Evolutionary conservation across 768 basidiomycete species (phyloP), one percentile per base, ranked within the genome.

Genomic region (Pulveroboletus sp.): DNA sequence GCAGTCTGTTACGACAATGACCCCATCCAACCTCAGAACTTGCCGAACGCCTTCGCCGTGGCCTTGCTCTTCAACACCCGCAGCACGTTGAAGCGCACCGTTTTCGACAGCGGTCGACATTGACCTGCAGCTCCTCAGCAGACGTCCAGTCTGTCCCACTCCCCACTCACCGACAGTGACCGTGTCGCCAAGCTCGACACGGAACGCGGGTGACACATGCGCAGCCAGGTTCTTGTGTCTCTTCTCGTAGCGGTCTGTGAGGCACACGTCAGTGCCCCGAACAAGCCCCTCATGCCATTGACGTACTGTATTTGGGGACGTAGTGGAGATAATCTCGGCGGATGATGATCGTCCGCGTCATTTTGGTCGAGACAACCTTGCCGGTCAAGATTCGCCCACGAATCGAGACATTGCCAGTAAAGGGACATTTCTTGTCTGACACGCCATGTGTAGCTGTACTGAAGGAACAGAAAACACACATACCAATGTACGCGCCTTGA

Each of bases 361-460:
- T 98, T 81, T 99, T 99, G 41, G 94, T 96, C 46, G 95, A 98
- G 54, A 97, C 78, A 55, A 99, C 95, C 71, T 91, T 91, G 71
- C 96, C 96, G 43, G 93, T 95, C 56, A 99, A 77, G 75, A 99
- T 99, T 64, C 96, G 94, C 49, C 96, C 96, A 68, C 96, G 95
- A 71, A 99, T 99, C 49, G 96, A 98, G 64, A 99, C 77, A 60
- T 93, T 78, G 57, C 95, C 90, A 58, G 92, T 94, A 81, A 97
- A 99, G 26, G 96, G 96, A 78, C 96, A 99, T 76, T 99, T 99
- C 81, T 98, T 98, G 83, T 99, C 96, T 93, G 62, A 33, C 42
- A 40, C 26, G 28, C 8, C 35, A 24, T 26, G 18, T 55, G 37
- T 33, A 55, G 45, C 27, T 14, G 32, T 43, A 15, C 24, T 2